Evolutionary conservation across 1,139 yeast genomes (phyloP), one percentile per base, ranked within the genome.

Genomic region (Saccharomyces hybrid): DNA sequence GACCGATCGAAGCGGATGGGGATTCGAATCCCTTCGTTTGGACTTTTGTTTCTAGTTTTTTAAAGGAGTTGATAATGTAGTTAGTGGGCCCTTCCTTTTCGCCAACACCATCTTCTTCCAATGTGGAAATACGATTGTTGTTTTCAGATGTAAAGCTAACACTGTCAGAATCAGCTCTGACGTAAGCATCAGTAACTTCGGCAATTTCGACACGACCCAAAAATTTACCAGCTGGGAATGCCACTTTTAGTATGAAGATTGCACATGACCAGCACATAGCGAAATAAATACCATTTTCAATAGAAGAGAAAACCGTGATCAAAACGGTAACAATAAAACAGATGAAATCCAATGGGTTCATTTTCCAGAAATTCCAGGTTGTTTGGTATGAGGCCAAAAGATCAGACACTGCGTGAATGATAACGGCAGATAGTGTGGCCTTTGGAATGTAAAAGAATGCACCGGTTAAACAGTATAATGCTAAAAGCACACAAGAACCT

Each of bases 331-430:
- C 80, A 6, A 90, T 50, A 72, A 89, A 91, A 53, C 90, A 85
- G 47, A 83, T 79, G 63, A 81, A 80, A 70, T 91, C 97, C 16
- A 88, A 57, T 8, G 97, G 96, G 54, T 83, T 75, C 58, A 86
- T 78, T 60, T 77, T 78, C 88, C 89, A 90, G 71, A 89, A 81
- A 64, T 78, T 81, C 80, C 81, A 82, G 11, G 96, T 82, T 3
- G 84, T 80, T 62, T 79, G 79, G 67, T 84, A 89, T 53, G 82
- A 78, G 4, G 96, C 86, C 61, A 90, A 74, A 69, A 91, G 80
- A 73, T 90, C 97, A 49, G 88, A 81, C 27, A 91, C 98, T 13
- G 97, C 96, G 71, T 91, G 96, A 64, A 91, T 91, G 62, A 91
- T 90, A 60, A 91, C 83, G 1, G 97, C 96, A 61, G 84, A 76